These are phyloP conservation scores for Exophiala xenobiotica DNA, from an alignment of 2,329 filamentous ascomycete species.

Conservation along the genomic window DNA sequence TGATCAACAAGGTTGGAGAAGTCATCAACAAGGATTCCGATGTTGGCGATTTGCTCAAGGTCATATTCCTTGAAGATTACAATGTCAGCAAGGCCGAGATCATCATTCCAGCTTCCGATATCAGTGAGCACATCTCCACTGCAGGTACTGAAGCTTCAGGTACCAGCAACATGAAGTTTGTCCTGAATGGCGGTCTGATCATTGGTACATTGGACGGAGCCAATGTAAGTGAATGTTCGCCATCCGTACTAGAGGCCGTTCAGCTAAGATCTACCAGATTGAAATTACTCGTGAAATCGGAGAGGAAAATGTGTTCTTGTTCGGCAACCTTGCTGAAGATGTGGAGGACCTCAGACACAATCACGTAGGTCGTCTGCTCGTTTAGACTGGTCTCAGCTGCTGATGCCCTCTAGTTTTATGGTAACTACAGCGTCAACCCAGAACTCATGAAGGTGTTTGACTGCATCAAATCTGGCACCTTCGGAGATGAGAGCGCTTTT, in stretches of 20 bases:
- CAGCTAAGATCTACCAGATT: conserved; percentile 56
- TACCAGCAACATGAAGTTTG: conserved; percentile 99
- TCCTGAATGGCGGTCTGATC: conserved; percentile 92
- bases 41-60: conserved; percentile 91
- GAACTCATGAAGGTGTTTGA: conserved; percentile 79
- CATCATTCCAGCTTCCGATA: conserved; percentile 88
- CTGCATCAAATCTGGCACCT: conserved; percentile 73
- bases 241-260: conserved; percentile 6
- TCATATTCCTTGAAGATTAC: conserved; percentile 96
- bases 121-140: conserved; percentile 98
- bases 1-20: conserved; percentile 86
- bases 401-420: conserved; percentile 58
- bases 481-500: conserved; percentile 78
- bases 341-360: conserved; percentile 92
- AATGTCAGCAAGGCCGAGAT: conserved; percentile 99
- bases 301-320: conserved; percentile 97
- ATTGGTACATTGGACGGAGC: conserved; percentile 98
- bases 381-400: neutral
- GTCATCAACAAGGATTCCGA: conserved; percentile 92
- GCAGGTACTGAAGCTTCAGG: conserved; percentile 87
- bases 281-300: conserved; percentile 97
- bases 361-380: conserved; percentile 50
- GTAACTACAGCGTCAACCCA: conserved; percentile 72
- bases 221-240: conserved; percentile 51
- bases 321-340: conserved; percentile 92